A percentile compares a stretch with the other conserved stretches of the same genome.
These are phyloP conservation scores for Theobroma cacao DNA, from an alignment of 345 rosid genomes.

Conservation along the genomic window DNA sequence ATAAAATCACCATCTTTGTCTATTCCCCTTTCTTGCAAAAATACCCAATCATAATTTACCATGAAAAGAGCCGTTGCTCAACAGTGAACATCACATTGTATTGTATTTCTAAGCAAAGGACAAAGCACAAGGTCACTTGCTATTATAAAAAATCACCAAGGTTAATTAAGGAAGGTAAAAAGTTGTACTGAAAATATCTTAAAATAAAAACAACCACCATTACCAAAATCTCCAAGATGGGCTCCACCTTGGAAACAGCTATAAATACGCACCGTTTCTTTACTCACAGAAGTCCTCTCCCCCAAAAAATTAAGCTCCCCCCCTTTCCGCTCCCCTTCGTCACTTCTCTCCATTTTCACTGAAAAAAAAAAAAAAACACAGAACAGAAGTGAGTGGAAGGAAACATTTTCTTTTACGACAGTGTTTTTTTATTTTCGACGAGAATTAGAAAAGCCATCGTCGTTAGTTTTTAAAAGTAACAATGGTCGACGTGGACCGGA, in stretches of 20 bases:
- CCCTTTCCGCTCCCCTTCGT: not conserved
- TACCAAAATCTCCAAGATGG: constrained; percentile 28
- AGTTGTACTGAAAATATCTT: not conserved
- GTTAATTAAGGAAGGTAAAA: not conserved
- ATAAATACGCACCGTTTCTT: constrained; percentile 33
- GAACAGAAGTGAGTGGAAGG: too few relatives aligned
- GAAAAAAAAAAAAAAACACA: not conserved
- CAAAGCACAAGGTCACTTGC: not conserved
- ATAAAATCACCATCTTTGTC: too few relatives aligned
- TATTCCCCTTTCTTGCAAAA: too few relatives aligned
- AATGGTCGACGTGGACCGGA: constrained; percentile 99
- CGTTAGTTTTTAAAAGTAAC: not conserved
- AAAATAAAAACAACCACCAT: not conserved
- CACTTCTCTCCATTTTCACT: constrained; percentile 20
- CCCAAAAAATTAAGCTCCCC: not conserved
- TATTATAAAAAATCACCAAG: not conserved
- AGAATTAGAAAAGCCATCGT: not conserved
- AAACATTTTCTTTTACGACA: not conserved
- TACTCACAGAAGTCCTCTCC: not conserved
- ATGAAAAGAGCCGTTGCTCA: constrained; percentile 19
- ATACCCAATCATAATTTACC: not conserved
- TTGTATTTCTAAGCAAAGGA: not conserved
- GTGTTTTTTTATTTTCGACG: not conserved
- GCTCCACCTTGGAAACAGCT: constrained; percentile 26
- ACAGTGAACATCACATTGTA: not conserved